A percentile compares a stretch with the other conserved stretches of the same genome.
Conservation (phyloP, 257 asterid species). For the Ligustrum vulgare region DNA sequence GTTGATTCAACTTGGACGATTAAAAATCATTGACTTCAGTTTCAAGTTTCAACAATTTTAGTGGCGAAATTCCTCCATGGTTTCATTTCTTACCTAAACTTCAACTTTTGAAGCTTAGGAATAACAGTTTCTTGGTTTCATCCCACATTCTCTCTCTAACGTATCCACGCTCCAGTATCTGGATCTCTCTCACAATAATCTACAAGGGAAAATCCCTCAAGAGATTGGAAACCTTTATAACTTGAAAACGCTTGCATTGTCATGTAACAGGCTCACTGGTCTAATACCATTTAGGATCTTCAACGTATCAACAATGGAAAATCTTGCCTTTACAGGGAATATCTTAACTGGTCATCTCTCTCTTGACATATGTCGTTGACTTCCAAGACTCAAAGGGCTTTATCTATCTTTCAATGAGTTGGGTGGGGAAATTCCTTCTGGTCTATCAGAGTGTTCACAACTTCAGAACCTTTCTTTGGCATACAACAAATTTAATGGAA, state of each 20-base stretch:
- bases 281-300: slow-evolving; percentile 24
- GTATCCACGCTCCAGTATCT: slow-evolving; percentile 15
- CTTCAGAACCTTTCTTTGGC: slow-evolving; percentile 14
- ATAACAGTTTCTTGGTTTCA: slow-evolving; percentile 21
- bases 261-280: slow-evolving; percentile 17
- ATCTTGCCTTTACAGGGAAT: slow-evolving; percentile 7
- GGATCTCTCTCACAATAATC: slow-evolving; percentile 19
- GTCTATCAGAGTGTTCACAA: slow-evolving; percentile 26
- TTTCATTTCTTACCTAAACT: slow-evolving; percentile 12
- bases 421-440: slow-evolving; percentile 27
- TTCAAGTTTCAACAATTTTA: slow-evolving; percentile 1
- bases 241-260: not conserved
- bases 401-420: slow-evolving; percentile 5
- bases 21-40: slow-evolving; percentile 12
- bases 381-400: slow-evolving; percentile 2
- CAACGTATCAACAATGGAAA: slow-evolving; percentile 23
- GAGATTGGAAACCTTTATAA: slow-evolving; percentile 12
- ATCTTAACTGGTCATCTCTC: slow-evolving; percentile 22
- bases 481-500: slow-evolving; percentile 19
- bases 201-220: slow-evolving; percentile 23
- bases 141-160: slow-evolving; percentile 26
- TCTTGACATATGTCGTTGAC: slow-evolving; percentile 1
- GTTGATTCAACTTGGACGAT: slow-evolving; percentile 22
- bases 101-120: not conserved
- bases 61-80: slow-evolving; percentile 23